Evolutionary conservation across 2,329 filamentous ascomycete genomes (phyloP).

Genomic region (Cladosporium sp.): DNA sequence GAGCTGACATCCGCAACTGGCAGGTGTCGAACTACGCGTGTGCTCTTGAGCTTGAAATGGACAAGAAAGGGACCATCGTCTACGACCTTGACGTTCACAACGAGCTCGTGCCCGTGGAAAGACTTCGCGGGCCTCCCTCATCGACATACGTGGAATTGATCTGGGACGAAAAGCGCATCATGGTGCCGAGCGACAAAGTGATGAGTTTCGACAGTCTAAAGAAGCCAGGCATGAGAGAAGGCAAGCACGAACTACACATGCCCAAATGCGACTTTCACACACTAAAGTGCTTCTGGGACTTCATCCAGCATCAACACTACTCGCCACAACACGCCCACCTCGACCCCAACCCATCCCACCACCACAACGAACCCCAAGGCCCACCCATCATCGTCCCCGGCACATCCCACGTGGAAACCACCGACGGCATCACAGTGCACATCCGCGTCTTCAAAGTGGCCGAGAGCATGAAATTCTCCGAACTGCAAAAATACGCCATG

Average conservation of each 20-base stretch:
- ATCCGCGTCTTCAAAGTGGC: conserved; percentile 33
- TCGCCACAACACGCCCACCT: not conserved
- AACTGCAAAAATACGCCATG: conserved; percentile 33
- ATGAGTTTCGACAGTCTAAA: conserved; percentile 29
- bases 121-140: conserved; percentile 29
- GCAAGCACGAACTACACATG: conserved; percentile 31
- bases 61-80: conserved; percentile 31
- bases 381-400: conserved; percentile 3
- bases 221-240: conserved; percentile 28
- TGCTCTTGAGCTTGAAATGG: conserved; percentile 34
- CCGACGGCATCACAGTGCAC: conserved; percentile 20
- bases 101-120: conserved; percentile 28
- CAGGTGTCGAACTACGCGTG: conserved; percentile 25
- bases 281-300: conserved; percentile 34
- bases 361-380: not conserved
- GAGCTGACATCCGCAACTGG: conserved; percentile 30
- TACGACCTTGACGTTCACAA: conserved; percentile 30
- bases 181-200: conserved; percentile 29
- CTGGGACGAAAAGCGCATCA: conserved; percentile 32
- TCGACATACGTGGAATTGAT: conserved; percentile 36
- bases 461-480: conserved; percentile 32
- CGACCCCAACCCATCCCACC: not conserved
- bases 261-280: conserved; percentile 28
- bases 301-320: conserved; percentile 18
- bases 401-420: not conserved